Percentiles rank a stretch among this genome's conserved stretches.
These are phyloP conservation scores for Malbranchea zuffiana DNA, from an alignment of 2,329 filamentous ascomycete species.

Conservation along the genomic window DNA sequence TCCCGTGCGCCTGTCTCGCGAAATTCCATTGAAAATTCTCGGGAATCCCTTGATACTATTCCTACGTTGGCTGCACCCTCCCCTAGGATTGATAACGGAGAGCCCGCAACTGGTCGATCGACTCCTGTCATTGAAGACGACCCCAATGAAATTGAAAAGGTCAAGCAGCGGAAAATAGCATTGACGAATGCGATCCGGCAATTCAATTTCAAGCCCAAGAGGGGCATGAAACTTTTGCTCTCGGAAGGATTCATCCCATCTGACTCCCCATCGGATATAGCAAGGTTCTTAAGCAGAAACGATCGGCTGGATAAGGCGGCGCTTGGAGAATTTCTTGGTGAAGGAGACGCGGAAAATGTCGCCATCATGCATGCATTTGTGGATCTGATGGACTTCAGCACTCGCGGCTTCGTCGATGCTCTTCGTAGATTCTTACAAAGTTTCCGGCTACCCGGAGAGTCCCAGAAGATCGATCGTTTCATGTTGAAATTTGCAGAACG, in stretches of 20 bases:
- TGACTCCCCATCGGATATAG: constrained; percentile 69
- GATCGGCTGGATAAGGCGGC: constrained; percentile 82
- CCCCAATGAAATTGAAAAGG: constrained; percentile 84
- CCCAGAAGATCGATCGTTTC: constrained; percentile 97
- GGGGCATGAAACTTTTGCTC: constrained; percentile 73
- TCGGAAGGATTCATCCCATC: constrained; percentile 79
- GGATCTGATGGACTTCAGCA: constrained; percentile 84
- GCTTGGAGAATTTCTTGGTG: constrained; percentile 87
- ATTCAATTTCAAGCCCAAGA: constrained; percentile 98
- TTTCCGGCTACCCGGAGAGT: constrained; percentile 89
- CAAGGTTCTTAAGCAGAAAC: constrained; percentile 67
- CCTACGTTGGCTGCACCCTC: constrained; percentile 43
- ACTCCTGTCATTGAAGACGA: constrained; percentile 75
- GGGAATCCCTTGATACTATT: constrained; percentile 64
- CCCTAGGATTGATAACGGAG: constrained; percentile 46
- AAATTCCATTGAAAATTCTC: constrained; percentile 47
- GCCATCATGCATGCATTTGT: constrained; percentile 98
- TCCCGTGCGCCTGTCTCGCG: constrained; percentile 22
- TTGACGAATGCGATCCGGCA: constrained; percentile 76
- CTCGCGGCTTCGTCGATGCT: constrained; percentile 84
- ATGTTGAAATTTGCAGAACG: constrained; percentile 98
- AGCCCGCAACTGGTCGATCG: constrained; percentile 47
- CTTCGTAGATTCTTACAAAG: constrained; percentile 84
- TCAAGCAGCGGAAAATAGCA: constrained; percentile 88
- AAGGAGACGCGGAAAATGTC: constrained; percentile 86